Evolutionary conservation across 345 rosid genomes (phyloP), one percentile per base, ranked within the genome.

Genomic region (Psidium guajava): DNA sequence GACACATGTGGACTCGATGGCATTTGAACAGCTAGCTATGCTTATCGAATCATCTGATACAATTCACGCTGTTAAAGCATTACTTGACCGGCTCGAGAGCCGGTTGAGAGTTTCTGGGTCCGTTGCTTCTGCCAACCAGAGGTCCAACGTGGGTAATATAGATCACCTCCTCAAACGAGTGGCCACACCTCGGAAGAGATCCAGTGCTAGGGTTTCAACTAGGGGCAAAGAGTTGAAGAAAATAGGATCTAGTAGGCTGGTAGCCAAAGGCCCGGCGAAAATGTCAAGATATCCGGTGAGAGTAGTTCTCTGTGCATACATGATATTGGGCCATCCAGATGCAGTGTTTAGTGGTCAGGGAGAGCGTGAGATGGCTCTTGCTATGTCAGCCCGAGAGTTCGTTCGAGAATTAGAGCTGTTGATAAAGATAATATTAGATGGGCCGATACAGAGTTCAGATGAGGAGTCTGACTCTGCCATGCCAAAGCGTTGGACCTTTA

Each of bases 301-400:
- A 90, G 90, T 97, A 64, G 93, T 92, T 86, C 98, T 97, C 55
- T 94, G 97, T 91, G 98, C 99, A 22, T 96, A 94, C 92, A 97
- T 97, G 99, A 95, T 96, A 88, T 87, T 97, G 82, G 96, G 98
- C 54, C 99, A 96, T 91, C 98, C 99, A 27, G 98, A 97, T 89
- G 98, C 98, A 25, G 99, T 98, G 85, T 91, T 96, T 85, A 98
- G 98, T 84, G 92, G 94, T 59, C 98, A 88, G 87, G 99, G 99
- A 82, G 96, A 93, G 85, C 96, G 91, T 80, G 99, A 98, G 91
- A 90, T 89, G 86, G 89, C 97, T 88, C 90, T 96, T 87, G 91
- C 95, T 57, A 87, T 87, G 83, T 92, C 98, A 54, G 96, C 99
- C 4, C 90, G 88, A 85, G 93, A 90, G 61, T 93, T 98, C 81